Evolutionary conservation across 106 monocot genomes (phyloP).

Genomic region (Xerophyta viscosa): DNA sequence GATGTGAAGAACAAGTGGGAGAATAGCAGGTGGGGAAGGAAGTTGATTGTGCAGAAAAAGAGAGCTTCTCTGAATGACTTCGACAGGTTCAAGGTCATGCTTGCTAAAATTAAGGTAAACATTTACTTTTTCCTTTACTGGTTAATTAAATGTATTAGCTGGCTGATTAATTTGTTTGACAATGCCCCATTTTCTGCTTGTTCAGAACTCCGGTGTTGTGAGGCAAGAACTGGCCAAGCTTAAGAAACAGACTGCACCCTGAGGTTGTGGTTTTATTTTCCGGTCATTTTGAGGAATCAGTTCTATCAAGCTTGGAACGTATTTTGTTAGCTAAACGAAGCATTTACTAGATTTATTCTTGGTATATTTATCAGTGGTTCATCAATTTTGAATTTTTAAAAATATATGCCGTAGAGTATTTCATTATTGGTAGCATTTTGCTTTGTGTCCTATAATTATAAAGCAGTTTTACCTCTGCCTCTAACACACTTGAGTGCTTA

Average conservation of each 20-base stretch:
- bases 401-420: no score
- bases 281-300: background rate
- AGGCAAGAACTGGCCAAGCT: constrained; percentile 44
- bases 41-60: constrained; percentile 77
- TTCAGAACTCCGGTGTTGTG: constrained; percentile 29
- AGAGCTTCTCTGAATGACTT: constrained; percentile 79
- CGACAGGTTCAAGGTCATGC: constrained; percentile 67
- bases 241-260: constrained; percentile 21
- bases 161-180: background rate
- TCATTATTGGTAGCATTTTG: no score
- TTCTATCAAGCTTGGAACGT: no score
- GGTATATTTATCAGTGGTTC: no score
- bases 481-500: no score
- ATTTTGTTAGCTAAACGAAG: no score
- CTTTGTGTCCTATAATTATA: no score
- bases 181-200: background rate
- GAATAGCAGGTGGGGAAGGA: constrained; percentile 79
- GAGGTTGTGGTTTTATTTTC: background rate
- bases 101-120: constrained; percentile 41
- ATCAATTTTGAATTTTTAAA: no score
- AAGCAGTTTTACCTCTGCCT: no score
- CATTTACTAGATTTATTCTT: no score
- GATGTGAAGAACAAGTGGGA: constrained; percentile 90
- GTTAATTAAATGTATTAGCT: background rate
- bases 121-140: no score